A percentile compares a stretch with the other conserved stretches of the same genome.
Conservation (phyloP, 1,284 basidiomycete genomes). For the Pseudozyma sp. region DNA sequence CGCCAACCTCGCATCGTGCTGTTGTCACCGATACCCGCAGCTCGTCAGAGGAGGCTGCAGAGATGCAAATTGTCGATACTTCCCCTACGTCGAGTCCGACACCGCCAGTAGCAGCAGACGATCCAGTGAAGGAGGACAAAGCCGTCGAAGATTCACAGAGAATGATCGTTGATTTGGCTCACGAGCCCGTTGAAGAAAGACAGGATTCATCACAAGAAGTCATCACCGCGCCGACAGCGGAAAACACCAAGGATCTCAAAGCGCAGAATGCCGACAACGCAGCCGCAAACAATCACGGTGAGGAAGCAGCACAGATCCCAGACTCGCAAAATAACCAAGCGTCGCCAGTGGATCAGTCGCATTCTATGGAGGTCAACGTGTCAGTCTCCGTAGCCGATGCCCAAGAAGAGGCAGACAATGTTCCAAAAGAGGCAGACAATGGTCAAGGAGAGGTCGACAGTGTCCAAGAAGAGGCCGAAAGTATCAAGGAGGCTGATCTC, state of each 20-base stretch:
- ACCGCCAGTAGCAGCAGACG: not conserved
- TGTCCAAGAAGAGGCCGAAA: constrained; percentile 1
- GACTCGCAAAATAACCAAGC: no score
- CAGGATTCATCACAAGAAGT: no score
- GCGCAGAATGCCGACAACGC: no score
- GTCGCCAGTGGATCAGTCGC: no score
- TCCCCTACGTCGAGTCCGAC: constrained; percentile 13
- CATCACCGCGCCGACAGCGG: no score
- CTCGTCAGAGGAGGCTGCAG: constrained; percentile 32
- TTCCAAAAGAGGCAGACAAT: no score
- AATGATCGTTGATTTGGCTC: not conserved
- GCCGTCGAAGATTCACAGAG: not conserved
- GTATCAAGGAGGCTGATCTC: not conserved
- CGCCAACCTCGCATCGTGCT: not conserved
- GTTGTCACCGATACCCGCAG: constrained; percentile 17
- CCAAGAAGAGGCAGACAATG: no score
- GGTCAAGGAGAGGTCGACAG: not conserved
- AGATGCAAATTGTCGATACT: constrained; percentile 14
- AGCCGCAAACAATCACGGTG: no score
- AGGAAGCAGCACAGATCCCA: no score
- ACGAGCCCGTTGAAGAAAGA: not conserved
- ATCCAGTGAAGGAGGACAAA: not conserved
- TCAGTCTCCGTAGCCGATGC: no score
- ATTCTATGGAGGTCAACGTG: no score
- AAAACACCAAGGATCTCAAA: no score